Conservation (phyloP, 768 basidiomycete species). For the Pisolithus sp. region DNA sequence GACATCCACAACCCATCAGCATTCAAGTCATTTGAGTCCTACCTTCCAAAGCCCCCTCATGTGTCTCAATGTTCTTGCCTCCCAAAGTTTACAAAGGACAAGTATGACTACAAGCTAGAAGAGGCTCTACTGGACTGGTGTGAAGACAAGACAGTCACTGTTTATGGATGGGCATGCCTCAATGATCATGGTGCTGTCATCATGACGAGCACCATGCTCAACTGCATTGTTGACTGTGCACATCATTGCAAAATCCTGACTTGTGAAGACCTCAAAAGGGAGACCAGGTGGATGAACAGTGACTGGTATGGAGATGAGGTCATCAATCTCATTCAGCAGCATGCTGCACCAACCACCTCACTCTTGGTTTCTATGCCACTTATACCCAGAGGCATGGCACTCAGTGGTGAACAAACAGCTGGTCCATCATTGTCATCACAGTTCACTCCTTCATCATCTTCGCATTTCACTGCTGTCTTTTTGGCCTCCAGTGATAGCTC, state of each 20-base stretch:
- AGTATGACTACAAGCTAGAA: not conserved
- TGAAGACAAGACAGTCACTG: conserved; percentile 1
- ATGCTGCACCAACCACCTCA: not conserved
- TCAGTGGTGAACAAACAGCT: not conserved
- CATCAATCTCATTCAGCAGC: not conserved
- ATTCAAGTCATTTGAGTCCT: not conserved
- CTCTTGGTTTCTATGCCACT: not conserved
- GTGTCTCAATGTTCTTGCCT: too few species aligned
- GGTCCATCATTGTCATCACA: too few species aligned
- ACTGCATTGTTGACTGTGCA: conserved; percentile 20
- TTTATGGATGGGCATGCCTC: conserved; percentile 3
- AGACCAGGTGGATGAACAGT: conserved; percentile 15
- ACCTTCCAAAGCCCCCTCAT: too few species aligned
- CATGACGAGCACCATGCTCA: conserved; percentile 10
- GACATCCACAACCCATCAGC: conserved; percentile 14
- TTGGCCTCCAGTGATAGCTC: not conserved
- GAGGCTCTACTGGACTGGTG: conserved; percentile 12
- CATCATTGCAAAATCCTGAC: conserved; percentile 4
- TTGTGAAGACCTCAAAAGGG: conserved; percentile 13
- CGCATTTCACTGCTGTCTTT: too few species aligned
- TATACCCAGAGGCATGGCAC: not conserved
- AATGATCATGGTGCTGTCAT: conserved; percentile 12
- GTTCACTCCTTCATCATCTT: too few species aligned
- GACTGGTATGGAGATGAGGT: not conserved
- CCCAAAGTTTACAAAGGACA: conserved; percentile 3